A percentile compares a stretch with the other conserved stretches of the same genome.
These are phyloP conservation scores for Purshia tridentata DNA, from an alignment of 306 rosid genomes.

Conservation along the genomic window DNA sequence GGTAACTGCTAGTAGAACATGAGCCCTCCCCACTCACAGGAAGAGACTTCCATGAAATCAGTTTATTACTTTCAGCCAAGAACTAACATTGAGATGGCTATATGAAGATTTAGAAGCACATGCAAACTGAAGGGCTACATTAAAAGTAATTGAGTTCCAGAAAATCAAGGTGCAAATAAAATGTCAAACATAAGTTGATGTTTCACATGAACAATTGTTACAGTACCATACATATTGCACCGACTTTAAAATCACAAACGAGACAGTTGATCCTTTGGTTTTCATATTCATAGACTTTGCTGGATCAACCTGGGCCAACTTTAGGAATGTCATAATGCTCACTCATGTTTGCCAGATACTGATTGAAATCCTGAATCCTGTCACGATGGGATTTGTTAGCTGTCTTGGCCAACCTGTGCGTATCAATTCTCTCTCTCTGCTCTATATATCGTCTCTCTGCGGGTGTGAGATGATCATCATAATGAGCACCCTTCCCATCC, in stretches of 20 bases:
- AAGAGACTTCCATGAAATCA: background rate
- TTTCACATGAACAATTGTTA: background rate
- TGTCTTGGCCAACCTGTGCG: conserved; percentile 72
- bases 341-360: conserved; percentile 95
- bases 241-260: background rate
- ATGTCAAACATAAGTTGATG: background rate
- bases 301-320: conserved; percentile 83
- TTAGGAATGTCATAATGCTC: conserved; percentile 99
- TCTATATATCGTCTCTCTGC: conserved; percentile 91
- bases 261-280: conserved; percentile 11
- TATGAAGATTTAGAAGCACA: background rate
- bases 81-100: background rate
- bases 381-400: conserved; percentile 93
- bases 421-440: conserved; percentile 84
- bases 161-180: background rate
- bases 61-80: too few species aligned
- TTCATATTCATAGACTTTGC: background rate
- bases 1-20: background rate
- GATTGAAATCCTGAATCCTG: conserved; percentile 93
- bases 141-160: background rate
- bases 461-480: conserved; percentile 77
- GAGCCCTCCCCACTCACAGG: background rate
- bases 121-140: background rate
- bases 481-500: conserved; percentile 55
- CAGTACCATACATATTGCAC: background rate